Conservation (phyloP, 2,329 filamentous ascomycete species). For the Fusarium fracticaudum region DNA sequence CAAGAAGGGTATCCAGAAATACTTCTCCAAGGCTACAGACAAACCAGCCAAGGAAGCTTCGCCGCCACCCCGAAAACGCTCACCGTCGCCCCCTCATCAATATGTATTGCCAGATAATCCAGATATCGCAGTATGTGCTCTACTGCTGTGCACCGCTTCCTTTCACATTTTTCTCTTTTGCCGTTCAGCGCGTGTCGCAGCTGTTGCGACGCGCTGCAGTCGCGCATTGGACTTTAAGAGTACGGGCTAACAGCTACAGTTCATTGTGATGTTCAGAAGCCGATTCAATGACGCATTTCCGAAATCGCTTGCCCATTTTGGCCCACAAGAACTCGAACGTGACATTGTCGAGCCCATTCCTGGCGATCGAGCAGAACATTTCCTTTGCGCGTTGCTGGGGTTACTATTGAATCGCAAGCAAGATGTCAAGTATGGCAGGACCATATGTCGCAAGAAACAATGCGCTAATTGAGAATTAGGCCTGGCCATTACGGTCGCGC, state of each 20-base stretch:
- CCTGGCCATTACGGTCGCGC: constrained; percentile 92
- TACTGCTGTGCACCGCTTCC: neutral
- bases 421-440: constrained; percentile 87
- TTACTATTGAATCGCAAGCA: constrained; percentile 97
- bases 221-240: constrained; percentile 55
- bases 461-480: constrained; percentile 59
- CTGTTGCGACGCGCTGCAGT: constrained; percentile 60
- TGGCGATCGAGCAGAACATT: constrained; percentile 84
- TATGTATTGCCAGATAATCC: constrained; percentile 89
- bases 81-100: constrained; percentile 90
- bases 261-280: constrained; percentile 97
- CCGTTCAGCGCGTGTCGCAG: constrained; percentile 50
- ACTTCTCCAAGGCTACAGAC: constrained; percentile 69
- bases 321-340: constrained; percentile 92
- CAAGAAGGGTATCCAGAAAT: constrained; percentile 71
- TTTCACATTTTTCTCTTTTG: constrained; percentile 38
- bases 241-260: constrained; percentile 65
- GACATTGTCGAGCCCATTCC: constrained; percentile 82
- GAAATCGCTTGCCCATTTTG: constrained; percentile 86
- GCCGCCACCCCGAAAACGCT: constrained; percentile 78
- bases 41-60: constrained; percentile 65
- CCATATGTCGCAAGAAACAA: neutral
- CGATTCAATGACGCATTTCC: constrained; percentile 92
- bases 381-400: constrained; percentile 88
- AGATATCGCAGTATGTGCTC: constrained; percentile 85